Evolutionary conservation across 768 basidiomycete species (phyloP).

Genomic region (Steccherinum ochraceum): DNA sequence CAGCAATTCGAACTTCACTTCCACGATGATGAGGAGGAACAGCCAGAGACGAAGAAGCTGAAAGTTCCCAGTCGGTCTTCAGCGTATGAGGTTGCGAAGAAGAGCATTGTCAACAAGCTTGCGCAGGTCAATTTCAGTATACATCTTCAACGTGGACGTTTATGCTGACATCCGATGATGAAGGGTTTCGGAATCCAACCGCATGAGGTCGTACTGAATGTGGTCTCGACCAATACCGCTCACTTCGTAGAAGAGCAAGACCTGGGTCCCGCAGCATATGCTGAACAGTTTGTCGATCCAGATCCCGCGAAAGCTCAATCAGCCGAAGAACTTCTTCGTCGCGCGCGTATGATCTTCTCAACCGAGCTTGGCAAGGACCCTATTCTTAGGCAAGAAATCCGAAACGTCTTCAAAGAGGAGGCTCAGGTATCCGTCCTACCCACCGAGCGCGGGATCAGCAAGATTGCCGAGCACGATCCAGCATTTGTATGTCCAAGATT

Average conservation of each 20-base stretch:
- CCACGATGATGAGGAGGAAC: conserved; percentile 62
- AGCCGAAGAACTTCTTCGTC: conserved; percentile 62
- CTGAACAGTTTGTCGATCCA: conserved; percentile 79
- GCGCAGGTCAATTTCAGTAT: conserved; percentile 57
- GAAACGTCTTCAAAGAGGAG: conserved; percentile 66
- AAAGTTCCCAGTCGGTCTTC: conserved; percentile 84
- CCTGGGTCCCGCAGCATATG: conserved; percentile 69
- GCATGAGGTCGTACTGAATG: conserved; percentile 82
- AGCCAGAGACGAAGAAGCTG: conserved; percentile 47
- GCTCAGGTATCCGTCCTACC: conserved; percentile 77
- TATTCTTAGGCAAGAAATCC: conserved; percentile 69
- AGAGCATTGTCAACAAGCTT: conserved; percentile 66
- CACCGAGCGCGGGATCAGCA: conserved; percentile 77
- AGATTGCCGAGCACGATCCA: conserved; percentile 69
- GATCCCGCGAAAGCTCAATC: conserved; percentile 51
- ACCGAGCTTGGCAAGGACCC: conserved; percentile 95
- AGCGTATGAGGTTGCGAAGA: conserved; percentile 79
- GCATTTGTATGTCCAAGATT: conserved; percentile 68
- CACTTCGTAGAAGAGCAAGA: conserved; percentile 81
- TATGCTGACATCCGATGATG: conserved; percentile 3
- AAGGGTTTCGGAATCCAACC: conserved; percentile 84
- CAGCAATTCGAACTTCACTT: conserved; percentile 51
- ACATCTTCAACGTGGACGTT: neutral
- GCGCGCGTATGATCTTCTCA: conserved; percentile 76
- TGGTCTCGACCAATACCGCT: conserved; percentile 49